A percentile compares a stretch with the other conserved stretches of the same genome.
phyloP scores from a whole-genome alignment of 169 alveolate species.

The Plasmodium sp. region DNA sequence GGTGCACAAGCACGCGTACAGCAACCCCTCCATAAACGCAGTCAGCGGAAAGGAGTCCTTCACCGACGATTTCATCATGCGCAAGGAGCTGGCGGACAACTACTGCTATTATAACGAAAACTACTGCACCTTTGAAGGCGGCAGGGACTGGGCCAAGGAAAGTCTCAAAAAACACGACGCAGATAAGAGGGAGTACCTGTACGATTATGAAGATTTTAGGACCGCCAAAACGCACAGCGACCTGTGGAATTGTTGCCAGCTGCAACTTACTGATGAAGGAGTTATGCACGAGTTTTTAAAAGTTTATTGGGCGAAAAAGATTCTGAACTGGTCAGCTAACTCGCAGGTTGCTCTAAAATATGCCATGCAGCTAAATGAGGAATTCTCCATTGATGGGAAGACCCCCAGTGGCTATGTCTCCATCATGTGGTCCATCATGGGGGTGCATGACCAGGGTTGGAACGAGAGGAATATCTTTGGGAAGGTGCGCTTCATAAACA shows the following conservation, averaged over 20 bases:
- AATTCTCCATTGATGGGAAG: slow-evolving; percentile 80
- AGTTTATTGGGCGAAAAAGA: slow-evolving; percentile 87
- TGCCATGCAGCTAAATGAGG: slow-evolving; percentile 83
- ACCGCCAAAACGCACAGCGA: slow-evolving; percentile 86
- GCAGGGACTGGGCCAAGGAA: slow-evolving; percentile 87
- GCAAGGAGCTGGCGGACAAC: slow-evolving; percentile 82
- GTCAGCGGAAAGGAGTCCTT: slow-evolving; percentile 31
- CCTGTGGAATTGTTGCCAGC: slow-evolving; percentile 87
- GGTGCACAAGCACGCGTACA: slow-evolving; percentile 23
- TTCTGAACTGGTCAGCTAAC: slow-evolving; percentile 85
- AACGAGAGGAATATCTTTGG: slow-evolving; percentile 85
- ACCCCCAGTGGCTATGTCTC: slow-evolving; percentile 86
- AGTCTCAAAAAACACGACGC: slow-evolving; percentile 77
- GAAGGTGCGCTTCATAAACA: slow-evolving; percentile 84
- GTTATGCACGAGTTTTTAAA: slow-evolving; percentile 87
- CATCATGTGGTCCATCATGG: slow-evolving; percentile 86
- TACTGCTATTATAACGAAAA: slow-evolving; percentile 79
- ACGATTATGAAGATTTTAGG: slow-evolving; percentile 76
- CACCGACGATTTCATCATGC: slow-evolving; percentile 58
- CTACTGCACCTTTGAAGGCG: slow-evolving; percentile 84
- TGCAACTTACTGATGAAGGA: slow-evolving; percentile 83
- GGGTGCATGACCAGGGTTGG: slow-evolving; percentile 85
- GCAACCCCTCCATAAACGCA: not conserved
- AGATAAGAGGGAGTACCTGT: slow-evolving; percentile 82
- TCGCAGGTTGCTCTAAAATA: slow-evolving; percentile 80